phyloP scores from a whole-genome alignment of 345 rosid genomes.

The Iberis pinnata region DNA sequence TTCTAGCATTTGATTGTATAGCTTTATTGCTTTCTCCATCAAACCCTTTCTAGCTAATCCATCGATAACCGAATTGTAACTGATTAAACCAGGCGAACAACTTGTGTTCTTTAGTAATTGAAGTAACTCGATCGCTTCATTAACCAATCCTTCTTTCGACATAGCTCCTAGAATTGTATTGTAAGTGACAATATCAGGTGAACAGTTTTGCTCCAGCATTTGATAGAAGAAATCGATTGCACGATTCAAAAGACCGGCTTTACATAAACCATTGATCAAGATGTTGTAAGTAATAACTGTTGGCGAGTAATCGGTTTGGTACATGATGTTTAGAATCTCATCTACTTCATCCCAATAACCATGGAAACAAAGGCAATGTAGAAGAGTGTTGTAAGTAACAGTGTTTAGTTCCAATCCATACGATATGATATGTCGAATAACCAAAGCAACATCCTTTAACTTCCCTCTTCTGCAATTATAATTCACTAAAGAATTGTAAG shows the following conservation, averaged over 20 bases:
- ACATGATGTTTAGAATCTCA: constrained; percentile 60
- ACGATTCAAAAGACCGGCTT: constrained; percentile 49
- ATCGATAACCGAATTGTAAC: constrained; percentile 67
- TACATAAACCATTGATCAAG: constrained; percentile 73
- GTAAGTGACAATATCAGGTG: constrained; percentile 71
- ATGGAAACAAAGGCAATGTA: constrained; percentile 54
- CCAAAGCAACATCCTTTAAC: constrained; percentile 46
- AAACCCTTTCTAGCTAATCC: constrained; percentile 49
- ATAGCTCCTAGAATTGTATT: constrained; percentile 65
- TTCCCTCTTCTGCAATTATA: constrained; percentile 53
- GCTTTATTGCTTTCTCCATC: constrained; percentile 44
- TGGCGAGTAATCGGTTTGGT: constrained; percentile 41
- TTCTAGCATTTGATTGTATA: constrained; percentile 50
- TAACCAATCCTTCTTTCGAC: constrained; percentile 59
- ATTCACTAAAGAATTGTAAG: constrained; percentile 64
- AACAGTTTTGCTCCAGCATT: constrained; percentile 45
- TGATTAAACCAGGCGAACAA: constrained; percentile 60
- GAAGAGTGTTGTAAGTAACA: constrained; percentile 64
- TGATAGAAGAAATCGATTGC: constrained; percentile 59
- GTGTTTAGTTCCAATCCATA: constrained; percentile 62
- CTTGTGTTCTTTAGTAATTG: constrained; percentile 35
- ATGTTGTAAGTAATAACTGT: constrained; percentile 73
- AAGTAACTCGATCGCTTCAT: constrained; percentile 54
- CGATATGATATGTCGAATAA: constrained; percentile 43
- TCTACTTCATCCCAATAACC: constrained; percentile 71